These are phyloP conservation scores for Tricholoma hemisulphureum DNA, from an alignment of 768 basidiomycete species.

Conservation along the genomic window DNA sequence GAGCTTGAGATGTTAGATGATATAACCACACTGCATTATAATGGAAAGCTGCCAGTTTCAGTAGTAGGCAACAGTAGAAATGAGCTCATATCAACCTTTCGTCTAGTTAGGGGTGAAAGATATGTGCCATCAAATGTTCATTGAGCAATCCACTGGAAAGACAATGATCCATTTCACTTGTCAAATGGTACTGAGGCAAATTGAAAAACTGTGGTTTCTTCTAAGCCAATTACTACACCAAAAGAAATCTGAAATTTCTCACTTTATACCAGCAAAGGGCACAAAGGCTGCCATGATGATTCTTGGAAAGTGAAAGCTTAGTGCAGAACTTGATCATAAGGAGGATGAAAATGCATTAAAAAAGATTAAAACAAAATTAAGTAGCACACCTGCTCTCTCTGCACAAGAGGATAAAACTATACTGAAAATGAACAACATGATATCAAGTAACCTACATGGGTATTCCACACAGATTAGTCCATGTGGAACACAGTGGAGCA, in stretches of 20 bases:
- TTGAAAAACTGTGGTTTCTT: not conserved
- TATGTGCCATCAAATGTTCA: constrained; percentile 6
- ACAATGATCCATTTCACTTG: constrained; percentile 2
- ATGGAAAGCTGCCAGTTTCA: constrained; percentile 2
- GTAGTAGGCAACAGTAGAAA: constrained; percentile 13
- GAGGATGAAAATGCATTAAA: not conserved
- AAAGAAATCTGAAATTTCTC: not conserved
- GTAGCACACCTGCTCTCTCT: not conserved
- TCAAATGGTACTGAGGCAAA: not conserved
- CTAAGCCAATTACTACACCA: not conserved
- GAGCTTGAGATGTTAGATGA: constrained; percentile 36
- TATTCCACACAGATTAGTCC: not conserved
- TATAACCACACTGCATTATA: constrained; percentile 26
- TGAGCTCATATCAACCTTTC: constrained; percentile 1
- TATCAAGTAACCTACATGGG: not conserved
- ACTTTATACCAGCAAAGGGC: constrained; percentile 1
- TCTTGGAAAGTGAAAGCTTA: not conserved
- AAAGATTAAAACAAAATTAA: not conserved
- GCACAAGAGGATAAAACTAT: not conserved
- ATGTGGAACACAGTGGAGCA: not conserved
- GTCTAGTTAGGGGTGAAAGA: not conserved
- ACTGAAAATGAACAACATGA: not conserved
- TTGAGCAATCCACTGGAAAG: constrained; percentile 1
- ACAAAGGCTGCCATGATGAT: not conserved
- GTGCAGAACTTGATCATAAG: not conserved